These are phyloP conservation scores for Aspergillus nanangensis DNA, from an alignment of 495 filamentous ascomycete species.

Conservation along the genomic window DNA sequence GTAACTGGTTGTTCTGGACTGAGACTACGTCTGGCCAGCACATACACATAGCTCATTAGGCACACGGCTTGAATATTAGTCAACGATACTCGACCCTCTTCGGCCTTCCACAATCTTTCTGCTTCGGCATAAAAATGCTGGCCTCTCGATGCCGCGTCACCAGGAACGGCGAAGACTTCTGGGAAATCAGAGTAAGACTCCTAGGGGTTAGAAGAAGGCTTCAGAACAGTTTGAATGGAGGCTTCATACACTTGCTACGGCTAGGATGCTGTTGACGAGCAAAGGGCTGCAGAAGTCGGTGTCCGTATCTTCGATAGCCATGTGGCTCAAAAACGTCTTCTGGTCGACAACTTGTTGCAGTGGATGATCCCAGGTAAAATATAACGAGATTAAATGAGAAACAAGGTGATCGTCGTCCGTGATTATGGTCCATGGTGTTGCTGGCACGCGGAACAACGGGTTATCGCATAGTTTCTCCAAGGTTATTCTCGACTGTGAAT, in stretches of 20 bases:
- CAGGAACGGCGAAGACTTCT: constrained; percentile 33
- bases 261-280: constrained; percentile 37
- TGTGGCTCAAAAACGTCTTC: constrained; percentile 27
- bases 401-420: constrained; percentile 21
- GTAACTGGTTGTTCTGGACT: neutral
- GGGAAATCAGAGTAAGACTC: constrained; percentile 45
- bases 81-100: constrained; percentile 27
- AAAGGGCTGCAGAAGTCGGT: constrained; percentile 33
- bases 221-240: neutral
- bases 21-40: constrained; percentile 2
- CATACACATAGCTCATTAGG: constrained; percentile 34
- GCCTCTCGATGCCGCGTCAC: constrained; percentile 26
- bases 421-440: constrained; percentile 22
- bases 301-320: constrained; percentile 14
- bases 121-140: constrained; percentile 30
- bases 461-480: constrained; percentile 35
- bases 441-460: constrained; percentile 28
- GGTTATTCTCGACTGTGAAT: constrained; percentile 26
- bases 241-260: constrained; percentile 34
- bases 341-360: constrained; percentile 34
- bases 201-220: constrained; percentile 1
- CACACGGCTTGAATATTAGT: constrained; percentile 34
- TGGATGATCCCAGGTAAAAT: constrained; percentile 39
- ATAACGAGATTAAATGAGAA: constrained; percentile 22
- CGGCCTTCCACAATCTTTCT: constrained; percentile 28